Conservation (phyloP, 345 rosid species). For the Turnera subulata region DNA sequence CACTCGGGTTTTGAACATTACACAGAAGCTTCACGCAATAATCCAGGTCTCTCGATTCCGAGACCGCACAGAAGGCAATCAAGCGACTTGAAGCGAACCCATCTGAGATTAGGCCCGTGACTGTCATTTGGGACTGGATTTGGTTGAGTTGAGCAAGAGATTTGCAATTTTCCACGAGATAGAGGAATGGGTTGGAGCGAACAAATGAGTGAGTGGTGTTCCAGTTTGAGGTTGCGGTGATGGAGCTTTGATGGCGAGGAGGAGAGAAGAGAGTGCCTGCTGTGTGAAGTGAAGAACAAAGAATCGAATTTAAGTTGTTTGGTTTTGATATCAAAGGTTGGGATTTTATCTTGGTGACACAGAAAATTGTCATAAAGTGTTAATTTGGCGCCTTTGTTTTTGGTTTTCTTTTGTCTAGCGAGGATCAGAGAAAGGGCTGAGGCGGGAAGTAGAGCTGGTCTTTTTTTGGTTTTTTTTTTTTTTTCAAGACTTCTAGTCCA, state of each 20-base stretch:
- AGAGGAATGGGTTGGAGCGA: constrained; percentile 54
- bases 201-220: constrained; percentile 42
- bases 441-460: no score
- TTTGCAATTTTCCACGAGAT: constrained; percentile 50
- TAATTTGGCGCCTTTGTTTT: no score
- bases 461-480: no score
- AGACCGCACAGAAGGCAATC: constrained; percentile 55
- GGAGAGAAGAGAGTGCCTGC: no score
- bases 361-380: constrained; percentile 40
- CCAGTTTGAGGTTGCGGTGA: constrained; percentile 45
- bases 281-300: constrained; percentile 17
- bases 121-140: constrained; percentile 62
- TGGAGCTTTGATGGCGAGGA: no score
- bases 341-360: constrained; percentile 23
- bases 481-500: no score
- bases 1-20: constrained; percentile 33
- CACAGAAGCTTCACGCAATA: constrained; percentile 53
- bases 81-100: constrained; percentile 61
- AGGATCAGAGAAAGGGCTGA: no score
- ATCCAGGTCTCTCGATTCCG: constrained; percentile 52
- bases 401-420: no score
- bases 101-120: constrained; percentile 48
- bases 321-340: constrained; percentile 19
- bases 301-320: constrained; percentile 14
- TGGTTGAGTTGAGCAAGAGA: constrained; percentile 58